Conservation (phyloP, 2,329 filamentous ascomycete species). For the Fusarium tupiense region DNA sequence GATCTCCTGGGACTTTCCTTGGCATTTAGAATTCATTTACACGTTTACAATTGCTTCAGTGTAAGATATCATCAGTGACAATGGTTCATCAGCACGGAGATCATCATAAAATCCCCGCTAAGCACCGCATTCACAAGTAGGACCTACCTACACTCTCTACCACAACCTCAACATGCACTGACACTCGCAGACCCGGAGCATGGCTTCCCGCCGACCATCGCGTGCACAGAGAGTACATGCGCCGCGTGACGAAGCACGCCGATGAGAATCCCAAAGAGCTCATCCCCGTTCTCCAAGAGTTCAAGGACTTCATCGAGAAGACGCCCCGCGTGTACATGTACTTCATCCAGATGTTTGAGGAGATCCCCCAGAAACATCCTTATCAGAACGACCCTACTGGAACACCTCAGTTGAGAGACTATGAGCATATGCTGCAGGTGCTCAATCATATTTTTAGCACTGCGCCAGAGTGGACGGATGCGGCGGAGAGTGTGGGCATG, state of each 20-base stretch:
- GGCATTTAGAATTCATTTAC: neutral
- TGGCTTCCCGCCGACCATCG: constrained; percentile 74
- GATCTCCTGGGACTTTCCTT: neutral
- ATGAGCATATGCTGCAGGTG: constrained; percentile 71
- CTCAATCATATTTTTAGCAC: constrained; percentile 68
- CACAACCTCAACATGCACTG: neutral
- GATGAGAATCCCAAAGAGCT: constrained; percentile 62
- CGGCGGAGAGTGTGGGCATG: constrained; percentile 60
- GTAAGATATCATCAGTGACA: constrained; percentile 24
- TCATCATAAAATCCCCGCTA: constrained; percentile 60
- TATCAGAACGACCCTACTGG: constrained; percentile 72
- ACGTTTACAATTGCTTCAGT: neutral
- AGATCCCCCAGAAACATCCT: constrained; percentile 68
- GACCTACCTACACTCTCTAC: constrained; percentile 14
- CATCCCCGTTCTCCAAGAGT: constrained; percentile 70
- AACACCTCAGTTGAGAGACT: constrained; percentile 70
- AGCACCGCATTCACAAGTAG: constrained; percentile 59
- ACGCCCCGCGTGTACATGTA: constrained; percentile 73
- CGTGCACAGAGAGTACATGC: constrained; percentile 71
- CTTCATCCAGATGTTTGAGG: constrained; percentile 73
- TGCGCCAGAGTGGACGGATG: constrained; percentile 64
- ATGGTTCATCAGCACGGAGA: constrained; percentile 64
- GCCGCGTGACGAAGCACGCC: constrained; percentile 63
- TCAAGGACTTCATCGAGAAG: constrained; percentile 71
- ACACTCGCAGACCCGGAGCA: constrained; percentile 56